A percentile compares a stretch with the other conserved stretches of the same genome.
These are phyloP conservation scores for Myrmaecium sp. DNA, from an alignment of 2,329 filamentous ascomycete species.

Conservation along the genomic window DNA sequence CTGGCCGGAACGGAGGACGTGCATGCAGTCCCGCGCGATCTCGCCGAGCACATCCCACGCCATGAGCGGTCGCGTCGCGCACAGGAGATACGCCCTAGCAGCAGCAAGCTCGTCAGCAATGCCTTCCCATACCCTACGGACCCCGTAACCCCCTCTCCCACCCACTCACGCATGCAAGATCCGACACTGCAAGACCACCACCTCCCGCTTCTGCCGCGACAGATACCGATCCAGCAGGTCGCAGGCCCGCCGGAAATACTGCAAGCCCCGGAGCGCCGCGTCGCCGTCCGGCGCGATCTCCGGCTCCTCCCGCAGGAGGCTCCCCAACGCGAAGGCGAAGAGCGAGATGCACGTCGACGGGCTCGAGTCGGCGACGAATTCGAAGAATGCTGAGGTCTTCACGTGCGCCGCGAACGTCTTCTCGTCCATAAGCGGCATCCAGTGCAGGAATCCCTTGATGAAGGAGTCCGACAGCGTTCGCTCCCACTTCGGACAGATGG, in stretches of 20 bases:
- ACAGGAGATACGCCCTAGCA: conserved; percentile 14
- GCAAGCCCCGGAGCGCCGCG: conserved; percentile 9
- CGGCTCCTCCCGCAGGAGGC: too few relatives aligned
- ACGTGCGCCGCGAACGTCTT: conserved; percentile 8
- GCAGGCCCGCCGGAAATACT: conserved; percentile 11
- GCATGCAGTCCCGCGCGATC: conserved; percentile 12
- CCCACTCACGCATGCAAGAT: conserved; percentile 13
- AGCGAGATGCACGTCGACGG: conserved; percentile 10
- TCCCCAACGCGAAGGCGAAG: conserved; percentile 11
- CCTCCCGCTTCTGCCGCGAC: conserved; percentile 9
- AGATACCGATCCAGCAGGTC: conserved; percentile 10
- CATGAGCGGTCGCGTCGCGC: conserved; percentile 11
- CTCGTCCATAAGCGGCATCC: conserved; percentile 13
- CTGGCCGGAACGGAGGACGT: conserved; percentile 9
- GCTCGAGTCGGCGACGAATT: conserved; percentile 6
- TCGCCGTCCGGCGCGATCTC: conserved; percentile 8
- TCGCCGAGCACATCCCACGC: conserved; percentile 12
- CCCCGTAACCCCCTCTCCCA: too few relatives aligned
- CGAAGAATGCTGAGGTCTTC: conserved; percentile 6
- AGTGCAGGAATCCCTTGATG: conserved; percentile 13
- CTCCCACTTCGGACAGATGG: conserved; percentile 9
- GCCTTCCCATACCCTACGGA: too few relatives aligned
- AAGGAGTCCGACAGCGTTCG: conserved; percentile 12
- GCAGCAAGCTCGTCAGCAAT: too few relatives aligned
- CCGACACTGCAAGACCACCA: conserved; percentile 11